Evolutionary conservation across 1,139 yeast species (phyloP), one percentile per base, ranked within the genome.

Genomic region (Diutina siamensis): DNA sequence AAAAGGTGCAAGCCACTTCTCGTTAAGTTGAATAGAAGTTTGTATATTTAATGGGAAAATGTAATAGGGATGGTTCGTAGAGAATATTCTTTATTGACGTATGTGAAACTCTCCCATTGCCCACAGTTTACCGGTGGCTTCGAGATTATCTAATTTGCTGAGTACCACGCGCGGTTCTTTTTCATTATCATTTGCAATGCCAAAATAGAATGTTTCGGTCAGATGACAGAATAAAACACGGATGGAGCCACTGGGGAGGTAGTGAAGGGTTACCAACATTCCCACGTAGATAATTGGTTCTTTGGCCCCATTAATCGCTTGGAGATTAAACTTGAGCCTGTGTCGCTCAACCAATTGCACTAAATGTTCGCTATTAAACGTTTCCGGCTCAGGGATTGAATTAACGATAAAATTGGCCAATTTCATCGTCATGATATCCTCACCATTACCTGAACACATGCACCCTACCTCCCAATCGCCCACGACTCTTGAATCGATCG

Each of bases 1-100:
- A 85, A 80, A 86, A 86, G 78, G 95, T 87, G 64, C 85, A 82
- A 65, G 94, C 95, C 64, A 83, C 95, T 69, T 85, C 95, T 73
- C 95, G 95, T 83, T 87, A 86, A 83, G 58, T 52, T 50, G 25
- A 25, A 27, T 38, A 12, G 15, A 21, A 21, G 28, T 18, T 36
- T 36, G 40, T 36, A 36, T 36, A 36, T 36, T 38, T 38, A 38
- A 38, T 38, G 42, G 42, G 42, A 38, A 25, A 38, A 38, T 25
- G 42, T 38, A 38, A 38, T 38, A 25, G 32, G 31, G 15, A 18
- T 25, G 5, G 10, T 7, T 25, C 10, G 28, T 25, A 25, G 28
- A 25, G 5, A 25, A 25, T 25, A 7, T 5, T 25, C 9, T 25
- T 25, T 25, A 10, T 25, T 10, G 5, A 25, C 28, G 28, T 7